Percentiles rank a stretch among this genome's conserved stretches.
Conservation (phyloP, 352 stramenopile genomes). For the Globisporangium camurandrum region DNA sequence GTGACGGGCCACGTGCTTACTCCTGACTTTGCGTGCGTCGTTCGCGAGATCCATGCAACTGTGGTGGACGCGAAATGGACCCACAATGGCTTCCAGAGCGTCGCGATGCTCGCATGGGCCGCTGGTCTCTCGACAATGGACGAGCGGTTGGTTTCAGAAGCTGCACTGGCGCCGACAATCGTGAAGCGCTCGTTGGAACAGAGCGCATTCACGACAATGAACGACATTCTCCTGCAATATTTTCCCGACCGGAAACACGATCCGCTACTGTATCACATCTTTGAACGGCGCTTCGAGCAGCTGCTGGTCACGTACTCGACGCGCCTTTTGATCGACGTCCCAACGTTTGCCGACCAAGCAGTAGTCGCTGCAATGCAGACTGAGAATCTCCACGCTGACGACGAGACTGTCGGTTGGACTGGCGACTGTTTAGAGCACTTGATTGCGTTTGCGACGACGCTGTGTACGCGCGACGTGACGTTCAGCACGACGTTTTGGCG, state of each 20-base stretch:
- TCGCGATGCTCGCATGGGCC: conserved; percentile 72
- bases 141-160: conserved; percentile 20
- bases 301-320: conserved; percentile 68
- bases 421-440: conserved; percentile 76
- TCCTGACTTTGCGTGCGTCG: no score
- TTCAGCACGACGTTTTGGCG: conserved; percentile 70
- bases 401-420: conserved; percentile 46
- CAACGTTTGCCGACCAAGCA: conserved; percentile 61
- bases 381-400: conserved; percentile 48
- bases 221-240: conserved; percentile 71
- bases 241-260: conserved; percentile 67
- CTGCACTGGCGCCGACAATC: conserved; percentile 32
- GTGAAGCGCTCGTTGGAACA: conserved; percentile 68
- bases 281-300: conserved; percentile 60
- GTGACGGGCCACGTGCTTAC: conserved; percentile 34
- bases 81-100: conserved; percentile 56
- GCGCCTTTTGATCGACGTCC: conserved; percentile 73
- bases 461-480: conserved; percentile 43
- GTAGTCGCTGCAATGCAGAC: conserved; percentile 58
- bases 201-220: conserved; percentile 58
- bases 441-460: conserved; percentile 58
- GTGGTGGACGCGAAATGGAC: conserved; percentile 66
- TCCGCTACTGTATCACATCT: conserved; percentile 58
- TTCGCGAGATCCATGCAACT: conserved; percentile 49
- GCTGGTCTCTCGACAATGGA: conserved; percentile 35